Conservation (phyloP, 1,284 basidiomycete genomes). For the Thecaphora thlaspeos region DNA sequence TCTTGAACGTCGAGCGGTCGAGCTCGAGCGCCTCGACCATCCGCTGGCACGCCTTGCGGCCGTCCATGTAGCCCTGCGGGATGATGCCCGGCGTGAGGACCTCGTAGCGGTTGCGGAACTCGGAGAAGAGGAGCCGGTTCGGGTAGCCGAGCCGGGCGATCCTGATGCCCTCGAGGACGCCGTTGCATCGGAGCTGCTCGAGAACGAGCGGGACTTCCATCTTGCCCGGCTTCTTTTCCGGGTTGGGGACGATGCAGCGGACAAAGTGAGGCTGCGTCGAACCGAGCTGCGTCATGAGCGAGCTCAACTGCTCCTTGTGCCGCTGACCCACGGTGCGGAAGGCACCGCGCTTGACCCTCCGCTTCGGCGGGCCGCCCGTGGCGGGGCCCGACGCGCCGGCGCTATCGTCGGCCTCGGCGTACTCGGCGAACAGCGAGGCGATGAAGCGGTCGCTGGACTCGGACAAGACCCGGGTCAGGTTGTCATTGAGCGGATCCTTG, state of each 20-base stretch:
- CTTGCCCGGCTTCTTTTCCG: slow-evolving; percentile 83
- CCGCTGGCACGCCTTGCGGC: slow-evolving; percentile 85
- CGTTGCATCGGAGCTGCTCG: slow-evolving; percentile 95
- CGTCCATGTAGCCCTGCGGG: slow-evolving; percentile 93
- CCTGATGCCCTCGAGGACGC: slow-evolving; percentile 97
- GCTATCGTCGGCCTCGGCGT: slow-evolving; percentile 67
- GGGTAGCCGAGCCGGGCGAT: slow-evolving; percentile 97
- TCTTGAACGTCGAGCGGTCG: slow-evolving; percentile 79
- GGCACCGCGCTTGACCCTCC: slow-evolving; percentile 90
- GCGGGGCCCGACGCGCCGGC: slow-evolving; percentile 54
- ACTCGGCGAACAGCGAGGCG: slow-evolving; percentile 80
- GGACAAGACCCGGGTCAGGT: slow-evolving; percentile 84
- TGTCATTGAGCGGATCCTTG: slow-evolving; percentile 97
- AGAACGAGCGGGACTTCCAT: slow-evolving; percentile 92
- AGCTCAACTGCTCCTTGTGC: slow-evolving; percentile 92
- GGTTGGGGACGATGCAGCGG: slow-evolving; percentile 95
- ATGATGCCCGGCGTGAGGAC: slow-evolving; percentile 90
- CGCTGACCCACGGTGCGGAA: slow-evolving; percentile 94
- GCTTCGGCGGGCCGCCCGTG: slow-evolving; percentile 60
- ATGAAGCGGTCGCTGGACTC: slow-evolving; percentile 80
- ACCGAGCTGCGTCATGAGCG: slow-evolving; percentile 86
- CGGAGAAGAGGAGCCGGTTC: slow-evolving; percentile 91
- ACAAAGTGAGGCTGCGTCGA: slow-evolving; percentile 98
- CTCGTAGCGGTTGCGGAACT: slow-evolving; percentile 96
- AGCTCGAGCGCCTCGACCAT: slow-evolving; percentile 90